Conservation (phyloP, 768 basidiomycete species). For the Roridomyces roridus region DNA sequence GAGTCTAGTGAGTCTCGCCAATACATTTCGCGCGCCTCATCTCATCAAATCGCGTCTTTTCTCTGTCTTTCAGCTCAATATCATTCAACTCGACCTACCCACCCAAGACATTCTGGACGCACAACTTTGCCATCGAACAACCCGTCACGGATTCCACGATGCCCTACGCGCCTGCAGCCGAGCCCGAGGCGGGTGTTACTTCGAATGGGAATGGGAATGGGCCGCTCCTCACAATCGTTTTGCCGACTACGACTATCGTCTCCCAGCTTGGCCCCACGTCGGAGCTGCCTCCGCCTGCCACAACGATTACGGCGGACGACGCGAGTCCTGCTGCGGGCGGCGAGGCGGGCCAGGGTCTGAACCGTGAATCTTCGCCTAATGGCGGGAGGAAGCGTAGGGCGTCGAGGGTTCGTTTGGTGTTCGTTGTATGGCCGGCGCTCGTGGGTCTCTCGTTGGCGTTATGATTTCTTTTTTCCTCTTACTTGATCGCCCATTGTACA, state of each 20-base stretch:
- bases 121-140: slow-evolving; percentile 52
- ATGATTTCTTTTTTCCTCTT: too few relatives aligned
- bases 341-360: slow-evolving; percentile 7
- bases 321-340: slow-evolving; percentile 10
- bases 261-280: slow-evolving; percentile 14
- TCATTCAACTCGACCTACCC: slow-evolving; percentile 38
- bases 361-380: slow-evolving; percentile 6
- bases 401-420: slow-evolving; percentile 53
- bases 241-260: slow-evolving; percentile 21
- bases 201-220: too few relatives aligned
- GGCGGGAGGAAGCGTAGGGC: slow-evolving; percentile 34
- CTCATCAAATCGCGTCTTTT: neutral
- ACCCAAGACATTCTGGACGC: slow-evolving; percentile 49
- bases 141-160: slow-evolving; percentile 28
- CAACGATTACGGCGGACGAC: slow-evolving; percentile 16
- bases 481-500: too few relatives aligned
- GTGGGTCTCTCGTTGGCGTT: too few relatives aligned
- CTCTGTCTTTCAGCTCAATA: slow-evolving; percentile 34
- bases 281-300: slow-evolving; percentile 15
- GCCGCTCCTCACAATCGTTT: slow-evolving; percentile 25
- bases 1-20: slow-evolving; percentile 35
- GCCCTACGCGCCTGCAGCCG: slow-evolving; percentile 12
- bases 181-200: neutral
- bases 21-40: too few relatives aligned
- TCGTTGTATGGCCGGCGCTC: slow-evolving; percentile 58